Evolutionary conservation across 306 rosid genomes (phyloP), one percentile per base, ranked within the genome.

Genomic region (Macrotyloma uniflorum): DNA sequence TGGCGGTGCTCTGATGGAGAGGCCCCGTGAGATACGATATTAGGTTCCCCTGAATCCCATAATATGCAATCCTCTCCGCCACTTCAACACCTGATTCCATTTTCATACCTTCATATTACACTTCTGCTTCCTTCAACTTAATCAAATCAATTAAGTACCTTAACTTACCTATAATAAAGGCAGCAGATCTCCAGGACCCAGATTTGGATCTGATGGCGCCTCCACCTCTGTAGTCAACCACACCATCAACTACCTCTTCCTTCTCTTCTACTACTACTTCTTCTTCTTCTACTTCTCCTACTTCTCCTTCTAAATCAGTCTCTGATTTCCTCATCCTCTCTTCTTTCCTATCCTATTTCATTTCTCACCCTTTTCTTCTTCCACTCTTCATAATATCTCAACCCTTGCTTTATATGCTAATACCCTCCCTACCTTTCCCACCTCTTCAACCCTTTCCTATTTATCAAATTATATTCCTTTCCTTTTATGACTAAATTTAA

Each of bases 21-120:
- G 89, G 86, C 2, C 88, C 89, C 0, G 93, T 89, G 53, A 89
- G 67, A 62, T 72, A 89, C 12, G 79, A 76, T 5, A 89, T 89
- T 5, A 87, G 80, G 80, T 89, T 89, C 11, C 76, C 30, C 49
- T 70, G 35, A 9, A 87, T 85, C 15, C 93, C 93, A 18, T 83
- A 82, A 75, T 74, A 89, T 0, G 93, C 88, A 47, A 83, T 51
- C 78, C 87, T 87, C 89, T 87, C 93, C 2, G 87, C 85, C 35
- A 87, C 80, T 79, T 87, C 90, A 72, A 83, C 90, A 0, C 82
- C 43, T 38, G 43, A 9, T 38, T 38, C 3, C 43, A 38, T 8
- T 38, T 38, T 38, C 43, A 38, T 10, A 38, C 43, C 8, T 10
- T 8, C 87, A 5, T 38, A 1, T 38, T 9, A 38, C 12, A 8